Percentiles rank a stretch among this genome's conserved stretches.
Conservation (phyloP, 192 early-diverging fungal genomes). For the Coemansia sp. region DNA sequence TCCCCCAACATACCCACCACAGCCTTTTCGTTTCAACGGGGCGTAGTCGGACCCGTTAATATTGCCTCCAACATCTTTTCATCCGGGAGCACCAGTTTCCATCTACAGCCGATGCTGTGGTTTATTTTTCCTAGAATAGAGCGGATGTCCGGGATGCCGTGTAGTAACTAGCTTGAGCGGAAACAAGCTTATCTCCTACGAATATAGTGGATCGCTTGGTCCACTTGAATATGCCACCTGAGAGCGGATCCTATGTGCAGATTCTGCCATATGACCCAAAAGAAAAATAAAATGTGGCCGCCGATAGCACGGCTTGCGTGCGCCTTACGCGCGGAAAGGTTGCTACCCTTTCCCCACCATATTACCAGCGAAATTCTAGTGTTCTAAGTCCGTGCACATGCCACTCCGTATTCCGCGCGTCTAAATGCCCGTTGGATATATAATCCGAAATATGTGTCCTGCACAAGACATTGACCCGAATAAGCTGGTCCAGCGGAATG, state of each 20-base stretch:
- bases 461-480: background rate
- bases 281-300: background rate
- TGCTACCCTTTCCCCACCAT: background rate
- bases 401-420: background rate
- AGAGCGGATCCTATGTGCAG: background rate
- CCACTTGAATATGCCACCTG: background rate
- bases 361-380: background rate
- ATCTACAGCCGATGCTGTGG: background rate
- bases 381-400: background rate
- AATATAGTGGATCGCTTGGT: background rate
- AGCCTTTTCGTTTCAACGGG: background rate
- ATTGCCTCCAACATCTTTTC: background rate
- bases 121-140: background rate
- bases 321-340: background rate
- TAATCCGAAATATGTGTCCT: background rate
- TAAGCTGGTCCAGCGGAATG: background rate
- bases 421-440: no score
- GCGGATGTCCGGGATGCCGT: background rate
- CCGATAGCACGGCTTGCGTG: conserved; percentile 2
- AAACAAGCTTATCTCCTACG: background rate
- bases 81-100: background rate
- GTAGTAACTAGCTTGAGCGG: background rate
- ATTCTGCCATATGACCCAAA: background rate
- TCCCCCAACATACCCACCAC: background rate
- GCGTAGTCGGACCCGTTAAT: background rate